Base-by-base conservation (phyloP, 1,284 basidiomycete genomes). In the Athelia psychrophila region DNA sequence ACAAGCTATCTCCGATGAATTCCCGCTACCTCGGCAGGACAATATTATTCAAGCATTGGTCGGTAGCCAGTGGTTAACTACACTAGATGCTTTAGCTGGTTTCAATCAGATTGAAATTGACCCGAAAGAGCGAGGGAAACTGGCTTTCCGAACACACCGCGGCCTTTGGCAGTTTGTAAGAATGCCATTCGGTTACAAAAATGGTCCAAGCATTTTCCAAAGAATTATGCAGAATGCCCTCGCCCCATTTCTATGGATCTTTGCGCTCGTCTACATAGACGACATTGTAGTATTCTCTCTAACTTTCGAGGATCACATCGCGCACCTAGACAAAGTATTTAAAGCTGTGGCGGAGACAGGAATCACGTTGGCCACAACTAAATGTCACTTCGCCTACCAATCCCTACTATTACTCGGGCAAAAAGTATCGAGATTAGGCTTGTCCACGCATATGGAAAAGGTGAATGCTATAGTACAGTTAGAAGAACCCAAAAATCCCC, bases 151-250 rank as follows among this genome's bases (percentile, higher is more conserved):
- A 19, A 68, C 68, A 0, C 73, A 74, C 54, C 52, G 57, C 27
- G 75, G 74, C 3, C 57, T 75, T 1, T 72, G 56, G 36, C 71
- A 76, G 54, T 77, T 74, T 56, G 59, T 56, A 36, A 45, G 67
- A n/a, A 73, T 78, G 69, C 74, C 73, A 0, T 76, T 78, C 53
- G 74, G 74, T 3, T 60, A 69, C 1, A 56, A 64, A 1, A 75
- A 75, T 51, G 70, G 73, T 0, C 75, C 74, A 0, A 55, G 64
- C 6, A 61, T 72, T 1, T 76, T 75, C 52, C 74, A 76, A 52
- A 47, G 68, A 2, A 55, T 73, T 1, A 76, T 76, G 70, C 67
- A 74, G 47, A 54, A 55, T 1, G 57, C 74, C 0, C 59, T 77
- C 0, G 60, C 70, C 0, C 68, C 67, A 0, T 75, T 59, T 54